Base-by-base conservation (phyloP, 768 basidiomycete species). In the Boletus rubropictus region DNA sequence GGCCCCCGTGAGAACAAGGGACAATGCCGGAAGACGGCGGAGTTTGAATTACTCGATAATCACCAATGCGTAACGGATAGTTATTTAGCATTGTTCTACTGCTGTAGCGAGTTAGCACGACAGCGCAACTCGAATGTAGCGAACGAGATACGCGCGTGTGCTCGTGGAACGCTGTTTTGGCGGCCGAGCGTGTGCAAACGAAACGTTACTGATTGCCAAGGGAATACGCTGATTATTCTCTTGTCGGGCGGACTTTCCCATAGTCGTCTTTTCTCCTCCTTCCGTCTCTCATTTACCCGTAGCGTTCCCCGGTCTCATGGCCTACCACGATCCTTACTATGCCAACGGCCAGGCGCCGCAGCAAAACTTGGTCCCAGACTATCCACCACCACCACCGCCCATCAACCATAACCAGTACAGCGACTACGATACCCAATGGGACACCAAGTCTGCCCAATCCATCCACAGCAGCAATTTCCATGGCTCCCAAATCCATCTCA, bases 401-500 rank as follows among this genome's bases (percentile, higher is more conserved):
- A 49, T 50, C 27, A 52, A 46, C 9, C 28, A 65, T 25, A 67
- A 71, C 52, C 72, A 74, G 48, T 76, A 79, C 52, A 65, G 72
- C 52, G 73, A 79, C 21, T 60, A 66, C 50, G 67, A 71, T 42
- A 48, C 60, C 34, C 74, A 75, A 1, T 77, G 76, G 77, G 77
- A 77, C 18, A 17, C 61, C 39, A 76, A 73, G 58, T 82, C 79
- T 5, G 67, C 71, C 38, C 79, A 81, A 50, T 85, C 83, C 22
- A 78, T 78, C 62, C 84, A 82, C 56, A 77, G 75, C 63, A 54
- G 40, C 20, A 42, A n/a, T 24, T 77, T 75, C 56, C 74, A 73
- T 54, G 80, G 83, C 64, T 89, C 87, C 5, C 84, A 88, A 57
- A 78, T 72, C 22, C 85, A 88, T 60, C 79, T 89, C 53, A 79